phyloP scores from a whole-genome alignment of 2,329 filamentous ascomycete species.

The Thelonectria blattea region DNA sequence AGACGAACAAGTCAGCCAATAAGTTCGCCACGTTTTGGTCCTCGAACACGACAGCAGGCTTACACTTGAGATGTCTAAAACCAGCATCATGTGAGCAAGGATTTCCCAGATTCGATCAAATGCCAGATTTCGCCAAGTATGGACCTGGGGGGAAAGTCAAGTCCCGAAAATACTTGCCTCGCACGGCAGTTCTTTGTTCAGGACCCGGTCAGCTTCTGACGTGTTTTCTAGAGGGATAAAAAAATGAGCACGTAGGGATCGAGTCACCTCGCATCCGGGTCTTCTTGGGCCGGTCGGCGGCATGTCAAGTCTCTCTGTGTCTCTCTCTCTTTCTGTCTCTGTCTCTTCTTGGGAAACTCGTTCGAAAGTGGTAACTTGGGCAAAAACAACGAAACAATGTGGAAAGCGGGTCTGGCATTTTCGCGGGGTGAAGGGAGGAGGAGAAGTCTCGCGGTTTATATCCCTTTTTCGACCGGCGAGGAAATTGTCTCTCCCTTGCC shows the following conservation, averaged over 20 bases:
- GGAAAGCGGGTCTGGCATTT: background rate
- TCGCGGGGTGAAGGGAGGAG: conserved; percentile 6
- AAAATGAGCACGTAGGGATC: background rate
- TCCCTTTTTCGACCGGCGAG: conserved; percentile 26
- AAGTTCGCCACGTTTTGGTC: background rate
- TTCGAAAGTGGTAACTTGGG: conserved; percentile 2
- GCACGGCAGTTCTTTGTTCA: conserved; percentile 27
- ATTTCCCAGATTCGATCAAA: background rate
- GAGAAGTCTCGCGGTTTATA: conserved; percentile 26
- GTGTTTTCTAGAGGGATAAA: background rate
- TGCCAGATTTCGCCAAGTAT: background rate
- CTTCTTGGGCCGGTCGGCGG: conserved; percentile 25
- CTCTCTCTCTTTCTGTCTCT: too few relatives aligned
- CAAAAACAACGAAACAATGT: background rate
- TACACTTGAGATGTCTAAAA: conserved; percentile 28
- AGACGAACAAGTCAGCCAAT: conserved; percentile 10
- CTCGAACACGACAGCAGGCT: background rate
- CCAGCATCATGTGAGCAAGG: conserved; percentile 8
- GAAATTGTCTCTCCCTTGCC: conserved; percentile 22
- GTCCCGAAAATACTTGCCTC: conserved; percentile 22
- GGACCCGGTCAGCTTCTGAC: background rate
- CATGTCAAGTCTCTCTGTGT: conserved; percentile 17
- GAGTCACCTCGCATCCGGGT: conserved; percentile 26
- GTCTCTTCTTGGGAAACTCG: too few relatives aligned
- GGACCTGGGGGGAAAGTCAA: background rate